Base-by-base conservation (phyloP, 148 eudicot species). In the Silene uniflora region DNA sequence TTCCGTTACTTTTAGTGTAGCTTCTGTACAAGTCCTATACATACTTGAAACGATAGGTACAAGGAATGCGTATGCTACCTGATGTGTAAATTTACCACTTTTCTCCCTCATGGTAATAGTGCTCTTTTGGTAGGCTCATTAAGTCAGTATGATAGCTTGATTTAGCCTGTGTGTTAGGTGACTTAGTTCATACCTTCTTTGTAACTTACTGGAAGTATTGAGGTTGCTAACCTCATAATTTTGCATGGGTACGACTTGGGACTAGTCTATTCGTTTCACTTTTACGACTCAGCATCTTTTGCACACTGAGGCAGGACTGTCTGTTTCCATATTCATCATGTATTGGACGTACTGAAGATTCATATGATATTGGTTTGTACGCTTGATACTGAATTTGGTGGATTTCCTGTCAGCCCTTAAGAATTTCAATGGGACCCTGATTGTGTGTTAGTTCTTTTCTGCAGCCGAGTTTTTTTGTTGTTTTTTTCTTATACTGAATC, bases 391-490 rank as follows among this genome's bases (percentile, higher is more conserved):
- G 14, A 23, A 46, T 0, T 49, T 19, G 35, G 52, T 47, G 73
- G 59, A 46, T 23, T 22, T 17, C 3, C 35, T 32, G 4, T 64
- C 5, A 19, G 63, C 63, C 19, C 23, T 3, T 64, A 64, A 68
- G 23, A 49, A 22, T 47, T 47, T 24, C 35, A 39, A 44, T 67
- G 22, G 66, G 73, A 67, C 13, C 14, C 14, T 19, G 56, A 13
- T 54, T 18, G 17, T 39, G n/a, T 73, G 13, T 62, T 18, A 21
- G 25, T 75, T 64, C 62, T 64, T 32, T 64, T 78, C 66, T 64
- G 35, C 49, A 42, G 46, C 16, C 5, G 6, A 19, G 56, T 17
- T 22, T 13, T 21, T 39, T 39, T 7, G 10, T 39, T 39, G 8
- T 4, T 54, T 14, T 54, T 10, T 71, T 56, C 21, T 19, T 78